Conservation (phyloP, 441 rosid genomes). For the Manihot esculenta region DNA sequence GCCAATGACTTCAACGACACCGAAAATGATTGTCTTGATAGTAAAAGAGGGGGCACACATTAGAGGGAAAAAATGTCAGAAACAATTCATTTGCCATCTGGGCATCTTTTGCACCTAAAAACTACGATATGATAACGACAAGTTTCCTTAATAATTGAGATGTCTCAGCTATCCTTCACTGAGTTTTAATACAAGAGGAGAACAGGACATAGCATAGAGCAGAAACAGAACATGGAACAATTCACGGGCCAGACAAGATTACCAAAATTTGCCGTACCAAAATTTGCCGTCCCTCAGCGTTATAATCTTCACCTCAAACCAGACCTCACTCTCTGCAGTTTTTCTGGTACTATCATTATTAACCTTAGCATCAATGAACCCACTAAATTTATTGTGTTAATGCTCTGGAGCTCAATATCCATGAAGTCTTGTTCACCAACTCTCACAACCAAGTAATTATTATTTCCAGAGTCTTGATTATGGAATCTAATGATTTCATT, state of each 20-base stretch:
- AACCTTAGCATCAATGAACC: slow-evolving; percentile 25
- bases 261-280: slow-evolving; percentile 35
- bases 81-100: no score
- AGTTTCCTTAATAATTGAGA: not conserved
- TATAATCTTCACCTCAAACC: slow-evolving; percentile 39
- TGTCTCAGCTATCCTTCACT: not conserved
- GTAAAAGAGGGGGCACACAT: no score
- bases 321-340: slow-evolving; percentile 32
- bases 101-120: no score
- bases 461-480: not conserved
- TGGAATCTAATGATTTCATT: not conserved
- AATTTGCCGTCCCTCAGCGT: slow-evolving; percentile 31
- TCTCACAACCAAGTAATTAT: slow-evolving; percentile 21
- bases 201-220: slow-evolving; percentile 24
- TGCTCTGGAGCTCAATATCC: slow-evolving; percentile 33
- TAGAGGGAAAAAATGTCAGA: no score
- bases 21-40: no score
- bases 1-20: no score
- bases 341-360: slow-evolving; percentile 28
- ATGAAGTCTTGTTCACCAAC: slow-evolving; percentile 29
- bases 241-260: slow-evolving; percentile 43
- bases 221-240: slow-evolving; percentile 23
- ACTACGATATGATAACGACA: no score
- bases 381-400: slow-evolving; percentile 35
- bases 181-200: not conserved